Conservation (phyloP, 257 asterid genomes). For the Buddleja alternifolia region DNA sequence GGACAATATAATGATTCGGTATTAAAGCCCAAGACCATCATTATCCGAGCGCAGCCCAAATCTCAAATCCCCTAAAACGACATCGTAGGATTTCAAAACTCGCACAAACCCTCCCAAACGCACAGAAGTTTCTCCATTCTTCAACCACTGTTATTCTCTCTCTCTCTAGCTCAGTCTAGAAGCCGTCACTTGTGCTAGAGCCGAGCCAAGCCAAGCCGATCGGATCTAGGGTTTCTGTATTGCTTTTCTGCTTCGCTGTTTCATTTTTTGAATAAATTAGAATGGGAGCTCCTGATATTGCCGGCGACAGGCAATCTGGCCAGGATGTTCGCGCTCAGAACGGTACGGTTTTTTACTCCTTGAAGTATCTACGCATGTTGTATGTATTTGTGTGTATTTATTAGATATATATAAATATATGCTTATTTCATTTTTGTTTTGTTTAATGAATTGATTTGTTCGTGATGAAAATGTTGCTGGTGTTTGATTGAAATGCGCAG, state of each 20-base stretch:
- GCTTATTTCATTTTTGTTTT: neutral
- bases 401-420: too few relatives aligned
- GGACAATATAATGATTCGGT: too few relatives aligned
- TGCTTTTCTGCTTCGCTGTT: conserved; percentile 12
- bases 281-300: conserved; percentile 76
- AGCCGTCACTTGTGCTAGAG: too few relatives aligned
- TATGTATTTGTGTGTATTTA: neutral
- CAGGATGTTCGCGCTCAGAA: conserved; percentile 95
- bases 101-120: conserved; percentile 31
- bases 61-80: neutral
- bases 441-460: neutral
- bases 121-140: conserved; percentile 24
- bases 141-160: neutral
- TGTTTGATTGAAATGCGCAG: conserved; percentile 45
- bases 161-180: too few relatives aligned
- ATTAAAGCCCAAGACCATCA: conserved; percentile 21
- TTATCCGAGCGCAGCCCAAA: conserved; percentile 25
- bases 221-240: conserved; percentile 45
- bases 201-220: conserved; percentile 13
- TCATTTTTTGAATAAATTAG: neutral
- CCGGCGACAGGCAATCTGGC: conserved; percentile 94
- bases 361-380: neutral
- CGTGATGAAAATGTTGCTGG: neutral
- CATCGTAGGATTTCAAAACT: conserved; percentile 31
- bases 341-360: conserved; percentile 39